These are phyloP conservation scores for Ephemerocybe angulata DNA, from an alignment of 768 basidiomycete species.

Conservation along the genomic window DNA sequence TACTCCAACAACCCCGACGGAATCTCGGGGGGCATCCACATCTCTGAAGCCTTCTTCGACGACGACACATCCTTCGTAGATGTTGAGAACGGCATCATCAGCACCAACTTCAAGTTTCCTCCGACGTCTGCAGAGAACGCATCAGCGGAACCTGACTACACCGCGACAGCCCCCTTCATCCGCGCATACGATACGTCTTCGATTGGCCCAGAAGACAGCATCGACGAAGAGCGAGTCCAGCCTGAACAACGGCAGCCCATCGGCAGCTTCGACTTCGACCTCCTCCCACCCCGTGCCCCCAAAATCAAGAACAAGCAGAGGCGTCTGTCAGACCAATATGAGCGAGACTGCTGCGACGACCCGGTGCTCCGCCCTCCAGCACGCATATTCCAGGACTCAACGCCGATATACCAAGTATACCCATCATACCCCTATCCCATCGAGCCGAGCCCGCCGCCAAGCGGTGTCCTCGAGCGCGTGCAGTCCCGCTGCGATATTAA, in stretches of 20 bases:
- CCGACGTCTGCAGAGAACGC: conserved; percentile 6
- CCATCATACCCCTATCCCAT: conserved; percentile 17
- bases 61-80: conserved; percentile 20
- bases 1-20: conserved; percentile 9
- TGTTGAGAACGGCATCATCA: conserved; percentile 25
- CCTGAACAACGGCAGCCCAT: conserved; percentile 10
- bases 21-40: conserved; percentile 28
- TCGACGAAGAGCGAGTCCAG: conserved; percentile 6
- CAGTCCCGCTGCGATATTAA: conserved; percentile 42
- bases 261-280: conserved; percentile 41
- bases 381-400: too few relatives aligned
- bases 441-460: background rate
- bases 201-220: conserved; percentile 6
- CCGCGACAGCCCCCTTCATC: conserved; percentile 47
- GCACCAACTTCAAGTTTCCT: conserved; percentile 17
- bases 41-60: conserved; percentile 41
- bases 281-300: conserved; percentile 33
- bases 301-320: background rate
- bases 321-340: background rate
- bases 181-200: conserved; percentile 39
- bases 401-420: background rate
- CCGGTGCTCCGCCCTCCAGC: background rate
- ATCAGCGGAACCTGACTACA: conserved; percentile 21
- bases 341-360: conserved; percentile 1
- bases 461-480: conserved; percentile 35